These are phyloP conservation scores for Coleophoma cylindrospora DNA, from an alignment of 2,329 filamentous ascomycete genomes.

Conservation along the genomic window DNA sequence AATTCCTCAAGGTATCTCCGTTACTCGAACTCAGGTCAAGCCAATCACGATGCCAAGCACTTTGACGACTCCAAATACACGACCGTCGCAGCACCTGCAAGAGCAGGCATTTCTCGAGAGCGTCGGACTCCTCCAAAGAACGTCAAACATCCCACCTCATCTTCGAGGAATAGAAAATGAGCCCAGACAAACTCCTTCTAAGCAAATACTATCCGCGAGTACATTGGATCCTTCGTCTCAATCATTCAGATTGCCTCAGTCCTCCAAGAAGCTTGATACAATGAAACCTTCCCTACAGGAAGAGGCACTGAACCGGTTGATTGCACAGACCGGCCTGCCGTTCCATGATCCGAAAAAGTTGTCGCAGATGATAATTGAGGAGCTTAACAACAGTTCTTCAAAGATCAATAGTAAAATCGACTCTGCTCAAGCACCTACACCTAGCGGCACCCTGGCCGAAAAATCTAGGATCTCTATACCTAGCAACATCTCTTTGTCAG, in stretches of 20 bases:
- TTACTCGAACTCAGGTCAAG: not conserved
- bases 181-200: not conserved
- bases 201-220: not conserved
- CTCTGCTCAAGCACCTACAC: too few relatives aligned
- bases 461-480: not conserved
- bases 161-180: constrained; percentile 1
- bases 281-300: too few relatives aligned
- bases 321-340: too few relatives aligned
- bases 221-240: too few relatives aligned
- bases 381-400: too few relatives aligned
- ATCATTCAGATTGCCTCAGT: not conserved
- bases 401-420: too few relatives aligned
- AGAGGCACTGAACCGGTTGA: too few relatives aligned
- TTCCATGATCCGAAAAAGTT: too few relatives aligned
- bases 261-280: too few relatives aligned
- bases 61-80: not conserved
- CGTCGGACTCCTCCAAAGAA: too few relatives aligned
- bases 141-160: constrained; percentile 3
- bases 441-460: too few relatives aligned
- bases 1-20: not conserved
- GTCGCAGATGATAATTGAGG: too few relatives aligned
- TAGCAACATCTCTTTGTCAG: constrained; percentile 4
- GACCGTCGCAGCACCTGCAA: not conserved
- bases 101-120: not conserved
- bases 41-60: not conserved